Conservation (phyloP, 2,329 filamentous ascomycete genomes). For the Rhinocladiella similis region DNA sequence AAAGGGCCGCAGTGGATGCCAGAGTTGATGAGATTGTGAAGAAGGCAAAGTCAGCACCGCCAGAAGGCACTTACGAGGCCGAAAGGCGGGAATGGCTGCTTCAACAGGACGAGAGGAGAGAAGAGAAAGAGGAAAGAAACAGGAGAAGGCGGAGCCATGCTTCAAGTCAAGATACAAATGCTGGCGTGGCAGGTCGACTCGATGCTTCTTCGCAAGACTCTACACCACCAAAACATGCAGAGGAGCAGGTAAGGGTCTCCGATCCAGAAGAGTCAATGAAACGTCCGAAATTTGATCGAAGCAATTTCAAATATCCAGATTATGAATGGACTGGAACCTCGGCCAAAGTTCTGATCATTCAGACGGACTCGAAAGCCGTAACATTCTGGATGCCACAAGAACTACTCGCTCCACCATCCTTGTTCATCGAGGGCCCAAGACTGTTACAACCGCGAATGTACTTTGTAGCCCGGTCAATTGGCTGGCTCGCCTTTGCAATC, state of each 20-base stretch:
- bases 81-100: background rate
- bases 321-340: constrained; percentile 8
- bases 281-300: constrained; percentile 1
- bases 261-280: background rate
- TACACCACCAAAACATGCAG: background rate
- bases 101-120: background rate
- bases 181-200: background rate
- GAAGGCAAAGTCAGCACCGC: background rate
- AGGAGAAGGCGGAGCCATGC: background rate
- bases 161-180: background rate
- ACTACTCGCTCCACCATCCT: constrained; percentile 15
- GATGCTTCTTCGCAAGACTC: background rate
- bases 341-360: constrained; percentile 20
- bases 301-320: background rate
- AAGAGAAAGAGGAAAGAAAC: background rate
- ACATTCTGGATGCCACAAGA: constrained; percentile 22
- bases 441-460: constrained; percentile 17
- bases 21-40: constrained; percentile 11
- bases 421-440: constrained; percentile 16
- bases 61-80: constrained; percentile 3
- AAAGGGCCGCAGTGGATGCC: constrained; percentile 16
- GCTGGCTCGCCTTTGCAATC: constrained; percentile 24
- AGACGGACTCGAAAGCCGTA: constrained; percentile 20
- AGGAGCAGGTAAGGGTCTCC: background rate
- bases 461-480: constrained; percentile 11